Percentiles rank a stretch among this genome's conserved stretches.
Evolutionary conservation across 2,329 filamentous ascomycete species (phyloP).

Genomic region (Colletotrichum agaves): DNA sequence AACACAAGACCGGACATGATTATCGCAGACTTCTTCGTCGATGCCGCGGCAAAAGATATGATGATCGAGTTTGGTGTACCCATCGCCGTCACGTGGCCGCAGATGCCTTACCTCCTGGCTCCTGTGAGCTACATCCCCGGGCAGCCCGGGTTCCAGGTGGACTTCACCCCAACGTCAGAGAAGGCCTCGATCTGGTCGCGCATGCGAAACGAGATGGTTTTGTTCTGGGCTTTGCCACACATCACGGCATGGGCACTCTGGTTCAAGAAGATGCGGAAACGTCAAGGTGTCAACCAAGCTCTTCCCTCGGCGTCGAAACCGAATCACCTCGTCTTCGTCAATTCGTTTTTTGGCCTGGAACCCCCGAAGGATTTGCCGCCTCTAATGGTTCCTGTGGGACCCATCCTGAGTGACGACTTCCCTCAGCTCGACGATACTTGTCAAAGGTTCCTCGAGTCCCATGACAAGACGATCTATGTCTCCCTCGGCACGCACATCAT

Average conservation of each 20-base stretch:
- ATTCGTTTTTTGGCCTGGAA: constrained; percentile 57
- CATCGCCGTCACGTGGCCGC: constrained; percentile 52
- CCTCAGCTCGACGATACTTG: constrained; percentile 43
- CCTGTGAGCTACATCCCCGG: constrained; percentile 53
- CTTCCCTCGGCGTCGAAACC: constrained; percentile 48
- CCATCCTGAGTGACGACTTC: constrained; percentile 50
- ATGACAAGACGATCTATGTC: constrained; percentile 41
- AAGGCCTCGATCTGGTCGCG: constrained; percentile 50
- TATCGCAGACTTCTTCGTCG: constrained; percentile 55
- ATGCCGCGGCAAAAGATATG: constrained; percentile 54
- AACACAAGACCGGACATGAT: constrained; percentile 51
- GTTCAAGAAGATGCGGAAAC: constrained; percentile 47
- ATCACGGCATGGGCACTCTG: constrained; percentile 40
- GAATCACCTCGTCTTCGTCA: constrained; percentile 54
- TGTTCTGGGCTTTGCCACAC: constrained; percentile 45
- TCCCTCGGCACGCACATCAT: constrained; percentile 54
- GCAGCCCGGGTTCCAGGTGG: constrained; percentile 53
- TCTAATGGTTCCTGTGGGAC: constrained; percentile 51
- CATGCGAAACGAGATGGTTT: constrained; percentile 45
- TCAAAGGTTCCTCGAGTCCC: constrained; percentile 45
- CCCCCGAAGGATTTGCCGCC: constrained; percentile 55
- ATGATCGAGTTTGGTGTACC: constrained; percentile 50
- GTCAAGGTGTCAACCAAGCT: constrained; percentile 46
- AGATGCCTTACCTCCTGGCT: constrained; percentile 53
- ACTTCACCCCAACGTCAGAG: constrained; percentile 50